Evolutionary conservation across 2,329 filamentous ascomycete species (phyloP), one percentile per base, ranked within the genome.

Genomic region (Colletotrichum nymphaeae): DNA sequence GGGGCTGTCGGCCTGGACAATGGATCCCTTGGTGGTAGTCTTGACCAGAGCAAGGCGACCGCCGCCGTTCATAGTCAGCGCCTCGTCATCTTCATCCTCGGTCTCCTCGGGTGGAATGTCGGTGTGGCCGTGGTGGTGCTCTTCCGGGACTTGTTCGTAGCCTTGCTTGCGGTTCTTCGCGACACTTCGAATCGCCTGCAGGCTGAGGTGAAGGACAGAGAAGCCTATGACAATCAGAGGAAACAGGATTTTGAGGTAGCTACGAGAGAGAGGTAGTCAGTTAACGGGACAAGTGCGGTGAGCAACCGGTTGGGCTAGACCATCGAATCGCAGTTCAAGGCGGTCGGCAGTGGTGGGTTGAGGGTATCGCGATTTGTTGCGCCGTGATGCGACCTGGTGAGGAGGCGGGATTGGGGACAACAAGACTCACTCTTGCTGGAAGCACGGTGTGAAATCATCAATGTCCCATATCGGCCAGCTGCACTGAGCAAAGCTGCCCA

Each of bases 161-260:
- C 86, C 86, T 75, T 84, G 80, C 72, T 77, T 77, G 78, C 86
- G 86, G 83, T 87, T 89, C 76, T 85, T 84, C 75, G 88, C 81
- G 74, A 86, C 85, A 70, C 88, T 88, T 73, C 86, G 85, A 75
- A 91, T 81, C 77, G 88, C 85, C 79, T 92, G 90, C 77, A 88
- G 80, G 72, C 88, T 77, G 69, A 98, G 88, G 77, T 91, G 87
- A 65, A 93, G 80, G 76, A 95, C 81, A 7, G 97, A 98, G 30
- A 93, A 77, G 75, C 84, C 88, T 82, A 95, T 90, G 71, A 93
- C 87, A 74, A 92, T 84, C 74, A 97, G 86, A 67, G 97, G 97
- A 67, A 98, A 88, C 59, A 97, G 86, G 74, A 94, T 91, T 83
- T 94, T 92, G 67, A 97, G 89, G 82, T 94, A 95, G 82, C 94